phyloP scores from a whole-genome alignment of 2,329 filamentous ascomycete genomes.

The Ophiostoma sp. region DNA sequence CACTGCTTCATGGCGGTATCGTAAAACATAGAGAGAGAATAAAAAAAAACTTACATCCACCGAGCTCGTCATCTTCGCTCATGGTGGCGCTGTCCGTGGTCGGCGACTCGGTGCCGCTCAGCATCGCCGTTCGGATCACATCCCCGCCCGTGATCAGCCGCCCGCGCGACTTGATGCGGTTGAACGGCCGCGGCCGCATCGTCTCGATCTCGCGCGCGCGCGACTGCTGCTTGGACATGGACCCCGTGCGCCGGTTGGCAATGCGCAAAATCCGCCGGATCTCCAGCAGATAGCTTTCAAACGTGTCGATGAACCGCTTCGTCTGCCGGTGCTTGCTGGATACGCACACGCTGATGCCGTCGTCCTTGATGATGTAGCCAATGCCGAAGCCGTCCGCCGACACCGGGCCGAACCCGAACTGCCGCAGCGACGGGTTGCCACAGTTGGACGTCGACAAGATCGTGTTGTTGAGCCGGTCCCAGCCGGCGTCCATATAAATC shows the following conservation, averaged over 20 bases:
- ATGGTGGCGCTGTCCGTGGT: slow-evolving; percentile 64
- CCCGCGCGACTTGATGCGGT: slow-evolving; percentile 64
- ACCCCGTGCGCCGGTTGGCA: slow-evolving; percentile 43
- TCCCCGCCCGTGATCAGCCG: slow-evolving; percentile 61
- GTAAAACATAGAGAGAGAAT: background rate
- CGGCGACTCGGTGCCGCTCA: slow-evolving; percentile 52
- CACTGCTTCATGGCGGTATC: background rate
- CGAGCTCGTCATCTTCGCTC: slow-evolving; percentile 83
- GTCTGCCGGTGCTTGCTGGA: slow-evolving; percentile 93
- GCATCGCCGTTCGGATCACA: slow-evolving; percentile 39
- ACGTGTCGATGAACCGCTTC: slow-evolving; percentile 76
- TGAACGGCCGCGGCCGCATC: slow-evolving; percentile 36
- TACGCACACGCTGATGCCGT: slow-evolving; percentile 83
- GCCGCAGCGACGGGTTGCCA: slow-evolving; percentile 87
- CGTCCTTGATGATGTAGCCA: slow-evolving; percentile 98
- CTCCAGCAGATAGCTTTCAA: slow-evolving; percentile 87
- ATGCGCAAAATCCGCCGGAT: slow-evolving; percentile 77
- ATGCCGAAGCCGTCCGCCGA: slow-evolving; percentile 94
- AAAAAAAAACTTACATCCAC: slow-evolving; percentile 67
- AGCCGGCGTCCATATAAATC: slow-evolving; percentile 82
- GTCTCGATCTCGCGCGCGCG: slow-evolving; percentile 52
- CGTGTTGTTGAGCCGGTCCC: slow-evolving; percentile 93
- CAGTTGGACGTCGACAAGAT: slow-evolving; percentile 98
- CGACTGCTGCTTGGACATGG: slow-evolving; percentile 38
- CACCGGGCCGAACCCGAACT: slow-evolving; percentile 95